These are phyloP conservation scores for Scheffersomyces coipomensis DNA, from an alignment of 805 yeast genomes.

Conservation along the genomic window DNA sequence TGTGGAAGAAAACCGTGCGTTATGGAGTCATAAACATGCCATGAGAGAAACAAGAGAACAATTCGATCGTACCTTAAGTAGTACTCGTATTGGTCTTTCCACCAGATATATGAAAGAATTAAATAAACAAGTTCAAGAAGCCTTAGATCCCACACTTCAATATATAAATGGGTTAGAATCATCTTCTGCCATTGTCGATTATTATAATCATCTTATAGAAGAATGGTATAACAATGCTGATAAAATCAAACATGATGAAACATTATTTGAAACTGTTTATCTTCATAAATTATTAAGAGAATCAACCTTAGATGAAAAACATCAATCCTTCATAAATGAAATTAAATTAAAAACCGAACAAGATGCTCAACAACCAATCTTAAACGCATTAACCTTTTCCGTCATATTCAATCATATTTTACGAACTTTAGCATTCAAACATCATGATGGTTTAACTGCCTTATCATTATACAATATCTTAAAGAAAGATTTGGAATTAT, in stretches of 20 bases:
- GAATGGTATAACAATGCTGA: slow-evolving; percentile 9
- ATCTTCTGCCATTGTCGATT: slow-evolving; percentile 13
- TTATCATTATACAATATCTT: slow-evolving; percentile 33
- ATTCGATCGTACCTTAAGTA: background rate
- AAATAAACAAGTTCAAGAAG: background rate
- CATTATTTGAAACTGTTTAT: slow-evolving; percentile 1
- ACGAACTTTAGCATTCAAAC: slow-evolving; percentile 19
- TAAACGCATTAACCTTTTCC: slow-evolving; percentile 36
- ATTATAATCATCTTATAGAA: slow-evolving; percentile 12
- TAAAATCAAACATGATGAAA: background rate
- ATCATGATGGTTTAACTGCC: slow-evolving; percentile 35
- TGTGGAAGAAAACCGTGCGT: background rate
- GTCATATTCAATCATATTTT: slow-evolving; percentile 31
- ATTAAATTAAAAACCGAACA: slow-evolving; percentile 12
- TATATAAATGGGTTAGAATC: slow-evolving; percentile 15
- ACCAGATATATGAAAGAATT: background rate
- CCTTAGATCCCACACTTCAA: slow-evolving; percentile 20
- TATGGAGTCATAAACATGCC: background rate
- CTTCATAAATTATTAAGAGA: slow-evolving; percentile 1
- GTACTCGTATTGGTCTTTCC: background rate
- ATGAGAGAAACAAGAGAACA: background rate
- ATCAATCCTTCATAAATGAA: slow-evolving; percentile 16
- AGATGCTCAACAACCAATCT: slow-evolving; percentile 20
- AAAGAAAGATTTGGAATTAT: slow-evolving; percentile 30
- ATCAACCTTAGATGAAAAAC: slow-evolving; percentile 10